Base-by-base conservation (phyloP, 768 basidiomycete genomes). In the Dentipellis fragilis region DNA sequence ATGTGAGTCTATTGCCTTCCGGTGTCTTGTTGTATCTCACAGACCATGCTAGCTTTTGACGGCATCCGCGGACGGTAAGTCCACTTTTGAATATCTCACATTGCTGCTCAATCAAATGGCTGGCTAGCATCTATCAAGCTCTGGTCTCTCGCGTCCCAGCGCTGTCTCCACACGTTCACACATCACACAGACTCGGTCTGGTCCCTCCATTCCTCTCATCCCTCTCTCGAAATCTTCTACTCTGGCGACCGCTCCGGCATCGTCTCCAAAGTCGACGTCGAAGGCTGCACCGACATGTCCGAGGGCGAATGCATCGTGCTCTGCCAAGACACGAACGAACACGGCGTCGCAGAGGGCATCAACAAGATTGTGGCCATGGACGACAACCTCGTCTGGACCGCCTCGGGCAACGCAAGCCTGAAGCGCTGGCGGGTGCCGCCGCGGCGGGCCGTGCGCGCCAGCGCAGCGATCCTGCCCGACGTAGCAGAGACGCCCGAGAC, bases 161-260 rank as follows among this genome's bases (percentile, higher is more conserved):
- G 89, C 10, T 95, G 93, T 64, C 72, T 99, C 14, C 93, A 99
- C 64, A 98, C 95, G 1, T 99, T 97, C 72, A 89, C 90, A 0
- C 87, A 97, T 65, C 95, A 98, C 67, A 84, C 89, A 12, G 92
- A 94, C 58, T 89, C 88, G 12, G 93, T 97, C 48, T 98, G 96
- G 95, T 85, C 94, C 0, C 74, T 99, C 7, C 83, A 81, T 65
- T 95, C 93, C 9, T 77, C 82, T 0, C 93, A 98, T 66, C 90
- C 93, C 0, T 83, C 86, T 8, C 75, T 99, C 52, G 83, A 81
- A 66, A 76, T 83, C 1, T 99, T 99, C 73, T 97, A 95, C 71
- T 96, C 94, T 0, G 96, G 95, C 10, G 95, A 97, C 63, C 80
- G 89, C 29, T 81, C 87, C 3, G 96, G 95, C n/a, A 74, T 85